Evolutionary conservation across 73 alveolate species (phyloP), one percentile per base, ranked within the genome.

Genomic region (Symbiodinium natans): DNA sequence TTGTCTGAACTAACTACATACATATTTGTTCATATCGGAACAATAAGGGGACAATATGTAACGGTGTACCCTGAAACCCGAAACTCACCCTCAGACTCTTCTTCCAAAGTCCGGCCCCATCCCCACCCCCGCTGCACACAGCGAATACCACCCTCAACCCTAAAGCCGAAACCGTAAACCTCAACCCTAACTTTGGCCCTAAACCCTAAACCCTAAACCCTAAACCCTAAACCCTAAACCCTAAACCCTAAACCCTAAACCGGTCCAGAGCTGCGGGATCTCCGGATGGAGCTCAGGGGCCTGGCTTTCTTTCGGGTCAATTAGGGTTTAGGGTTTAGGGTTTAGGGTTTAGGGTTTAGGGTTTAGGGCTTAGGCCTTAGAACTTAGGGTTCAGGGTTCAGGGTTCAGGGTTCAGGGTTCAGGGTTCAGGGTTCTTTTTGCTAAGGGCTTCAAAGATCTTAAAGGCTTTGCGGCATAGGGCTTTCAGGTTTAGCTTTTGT

Each of bases 211-310:
- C 68, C 68, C 17, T 52, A 52, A 52, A 52, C 68, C 68, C 17
- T 0, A 52, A 3, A 52, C 68, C 68, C n/a, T 3, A 0, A 52
- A 56, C 74, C 74, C 74, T 56, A 8, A 11, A 56, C 74, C 74
- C 74, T 4, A 15, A 8, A 56, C 33, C 31, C 25, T 3, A 56
- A 15, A 19, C 31, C 74, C 31, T 3, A 0, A 3, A 15, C 77
- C 36, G 77, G 77, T 23, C 96, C 96, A 89, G 38, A 89, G 96
- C 48, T 89, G 96, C 15, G 96, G 96, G 43, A 89, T 89, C 38
- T 89, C 96, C 43, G 96, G 34, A 54, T 89, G 96, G 3, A 10
- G 46, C 77, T 63, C 77, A 23, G 77, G 77, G 9, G 77, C 77
- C 77, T 63, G 10, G 1, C 34, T 25, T 34, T 63, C 33, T 56